phyloP scores from a whole-genome alignment of 1,284 basidiomycete genomes.

The Pholiota adiposa region DNA sequence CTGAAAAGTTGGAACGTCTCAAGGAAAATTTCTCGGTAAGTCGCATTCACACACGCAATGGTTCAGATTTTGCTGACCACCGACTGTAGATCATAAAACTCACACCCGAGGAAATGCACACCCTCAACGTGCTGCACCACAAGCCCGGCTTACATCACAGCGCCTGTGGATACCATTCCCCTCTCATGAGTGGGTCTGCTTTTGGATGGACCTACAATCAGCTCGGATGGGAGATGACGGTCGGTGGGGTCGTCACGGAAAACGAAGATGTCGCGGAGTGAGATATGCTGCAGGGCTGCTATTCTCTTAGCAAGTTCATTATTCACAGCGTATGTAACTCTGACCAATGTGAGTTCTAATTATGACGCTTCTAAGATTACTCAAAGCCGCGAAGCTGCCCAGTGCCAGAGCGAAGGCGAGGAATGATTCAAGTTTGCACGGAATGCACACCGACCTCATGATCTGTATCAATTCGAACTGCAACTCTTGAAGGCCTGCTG shows the following conservation, averaged over 20 bases:
- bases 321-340: no score
- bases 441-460: no score
- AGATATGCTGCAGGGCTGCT: no score
- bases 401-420: no score
- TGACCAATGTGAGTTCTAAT: no score
- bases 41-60: not conserved
- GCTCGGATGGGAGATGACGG: constrained; percentile 4
- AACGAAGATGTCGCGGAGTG: not conserved
- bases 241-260: not conserved
- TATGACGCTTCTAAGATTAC: no score
- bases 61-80: not conserved
- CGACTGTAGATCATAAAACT: constrained; percentile 2
- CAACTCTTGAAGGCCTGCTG: no score
- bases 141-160: constrained; percentile 1
- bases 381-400: no score
- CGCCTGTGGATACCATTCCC: constrained; percentile 1
- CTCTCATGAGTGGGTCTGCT: not conserved
- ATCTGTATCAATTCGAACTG: no score
- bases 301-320: no score
- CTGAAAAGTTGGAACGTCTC: constrained; percentile 1
- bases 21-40: constrained; percentile 5
- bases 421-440: no score
- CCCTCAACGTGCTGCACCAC: constrained; percentile 2
- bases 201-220: constrained; percentile 8
- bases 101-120: constrained; percentile 1